These are phyloP conservation scores for Eruca vesicaria DNA, from an alignment of 441 rosid genomes.

Conservation along the genomic window DNA sequence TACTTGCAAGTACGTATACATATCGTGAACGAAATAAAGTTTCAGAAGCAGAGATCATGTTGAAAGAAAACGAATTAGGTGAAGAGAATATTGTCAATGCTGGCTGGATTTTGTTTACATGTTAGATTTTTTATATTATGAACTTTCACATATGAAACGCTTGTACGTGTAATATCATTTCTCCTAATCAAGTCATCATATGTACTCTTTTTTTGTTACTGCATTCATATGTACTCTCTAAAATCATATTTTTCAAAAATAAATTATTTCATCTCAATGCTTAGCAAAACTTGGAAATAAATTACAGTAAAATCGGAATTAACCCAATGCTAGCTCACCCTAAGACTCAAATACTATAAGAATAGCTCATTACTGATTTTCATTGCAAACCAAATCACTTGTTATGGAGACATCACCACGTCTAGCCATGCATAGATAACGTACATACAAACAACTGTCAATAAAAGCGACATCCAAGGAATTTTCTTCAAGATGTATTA, in stretches of 20 bases:
- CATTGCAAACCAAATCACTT: not conserved
- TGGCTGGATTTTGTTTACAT: no score
- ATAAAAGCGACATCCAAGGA: not conserved
- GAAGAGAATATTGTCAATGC: not conserved
- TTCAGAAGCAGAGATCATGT: no score
- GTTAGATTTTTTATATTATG: not conserved
- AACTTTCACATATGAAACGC: not conserved
- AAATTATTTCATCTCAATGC: not conserved
- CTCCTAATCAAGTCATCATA: no score
- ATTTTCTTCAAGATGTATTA: not conserved
- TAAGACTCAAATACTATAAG: not conserved
- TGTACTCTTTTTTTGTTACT: no score
- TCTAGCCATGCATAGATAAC: not conserved
- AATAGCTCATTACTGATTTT: no score
- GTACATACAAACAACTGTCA: not conserved
- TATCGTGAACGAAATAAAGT: no score
- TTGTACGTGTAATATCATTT: not conserved
- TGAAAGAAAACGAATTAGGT: not conserved
- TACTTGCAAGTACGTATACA: no score
- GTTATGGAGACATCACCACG: not conserved
- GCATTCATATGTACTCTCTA: no score
- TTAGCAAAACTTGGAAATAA: not conserved
- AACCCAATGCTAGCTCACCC: not conserved
- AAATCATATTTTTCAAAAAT: no score
- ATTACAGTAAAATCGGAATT: not conserved